These are phyloP conservation scores for Conringia planisiliqua DNA, from an alignment of 345 rosid genomes.

Conservation along the genomic window DNA sequence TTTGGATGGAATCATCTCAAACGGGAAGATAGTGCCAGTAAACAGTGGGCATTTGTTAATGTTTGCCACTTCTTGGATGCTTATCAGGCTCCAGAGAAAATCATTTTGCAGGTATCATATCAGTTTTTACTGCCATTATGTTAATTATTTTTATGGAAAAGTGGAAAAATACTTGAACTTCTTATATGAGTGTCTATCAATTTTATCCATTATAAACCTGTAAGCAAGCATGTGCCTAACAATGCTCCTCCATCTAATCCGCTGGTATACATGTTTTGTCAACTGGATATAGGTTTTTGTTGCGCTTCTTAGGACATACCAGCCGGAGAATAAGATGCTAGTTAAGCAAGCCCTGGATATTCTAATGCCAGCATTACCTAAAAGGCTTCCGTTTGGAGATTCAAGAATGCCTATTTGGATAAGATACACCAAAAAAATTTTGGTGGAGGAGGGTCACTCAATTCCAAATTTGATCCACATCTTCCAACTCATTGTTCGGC, in stretches of 20 bases:
- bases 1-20: slow-evolving; percentile 99
- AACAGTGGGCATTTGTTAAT: slow-evolving; percentile 99
- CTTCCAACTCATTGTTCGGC: slow-evolving; percentile 95
- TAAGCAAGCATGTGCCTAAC: not conserved
- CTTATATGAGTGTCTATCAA: not conserved
- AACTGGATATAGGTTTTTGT: slow-evolving; percentile 80
- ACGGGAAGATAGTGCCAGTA: slow-evolving; percentile 98
- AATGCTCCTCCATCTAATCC: not conserved
- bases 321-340: slow-evolving; percentile 89
- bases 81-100: slow-evolving; percentile 98
- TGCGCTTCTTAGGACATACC: slow-evolving; percentile 96
- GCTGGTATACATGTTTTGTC: not conserved
- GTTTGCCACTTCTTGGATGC: slow-evolving; percentile 99
- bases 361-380: slow-evolving; percentile 94
- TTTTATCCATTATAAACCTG: no score
- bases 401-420: slow-evolving; percentile 99
- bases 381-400: slow-evolving; percentile 87
- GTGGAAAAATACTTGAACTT: not conserved
- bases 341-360: slow-evolving; percentile 99
- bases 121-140: not conserved
- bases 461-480: slow-evolving; percentile 93
- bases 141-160: slow-evolving; percentile 11
- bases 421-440: slow-evolving; percentile 86
- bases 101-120: slow-evolving; percentile 80
- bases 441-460: slow-evolving; percentile 98